Evolutionary conservation across 2,329 filamentous ascomycete species (phyloP).

Genomic region (Nemania diffusa): DNA sequence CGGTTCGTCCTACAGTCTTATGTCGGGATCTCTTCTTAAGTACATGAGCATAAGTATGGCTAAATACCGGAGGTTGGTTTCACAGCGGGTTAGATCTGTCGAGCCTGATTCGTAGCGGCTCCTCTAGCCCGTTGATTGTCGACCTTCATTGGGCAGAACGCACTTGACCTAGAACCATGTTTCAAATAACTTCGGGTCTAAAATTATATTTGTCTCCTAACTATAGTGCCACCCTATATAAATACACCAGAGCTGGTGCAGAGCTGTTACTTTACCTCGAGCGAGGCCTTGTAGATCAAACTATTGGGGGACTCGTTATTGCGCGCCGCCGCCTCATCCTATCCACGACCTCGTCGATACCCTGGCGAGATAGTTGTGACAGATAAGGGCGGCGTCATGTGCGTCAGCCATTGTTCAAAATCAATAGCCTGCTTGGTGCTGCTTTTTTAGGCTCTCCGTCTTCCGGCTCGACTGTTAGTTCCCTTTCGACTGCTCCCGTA

Average conservation of each 20-base stretch:
- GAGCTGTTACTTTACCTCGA: not conserved
- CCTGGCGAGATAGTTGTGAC: not conserved
- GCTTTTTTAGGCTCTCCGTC: not conserved
- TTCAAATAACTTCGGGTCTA: not conserved
- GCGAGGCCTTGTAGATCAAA: not conserved
- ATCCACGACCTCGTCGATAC: not conserved
- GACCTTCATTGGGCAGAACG: not conserved
- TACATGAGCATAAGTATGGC: not conserved
- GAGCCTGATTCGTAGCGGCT: too few relatives aligned
- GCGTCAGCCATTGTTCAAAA: not conserved
- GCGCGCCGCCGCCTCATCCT: too few relatives aligned
- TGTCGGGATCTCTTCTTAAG: too few relatives aligned
- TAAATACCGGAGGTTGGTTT: not conserved
- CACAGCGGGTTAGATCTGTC: not conserved
- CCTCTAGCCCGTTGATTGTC: too few relatives aligned
- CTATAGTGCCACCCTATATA: not conserved
- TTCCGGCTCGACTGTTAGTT: not conserved
- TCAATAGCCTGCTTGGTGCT: not conserved
- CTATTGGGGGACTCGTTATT: too few relatives aligned
- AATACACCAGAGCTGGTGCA: not conserved
- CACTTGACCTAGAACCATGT: not conserved
- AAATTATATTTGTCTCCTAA: not conserved
- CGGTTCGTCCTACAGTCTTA: too few relatives aligned
- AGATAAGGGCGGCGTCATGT: not conserved
- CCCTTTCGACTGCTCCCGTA: slow-evolving; percentile 30